phyloP scores from a whole-genome alignment of 148 eudicot genomes.

The Rhododendron mucronatum region DNA sequence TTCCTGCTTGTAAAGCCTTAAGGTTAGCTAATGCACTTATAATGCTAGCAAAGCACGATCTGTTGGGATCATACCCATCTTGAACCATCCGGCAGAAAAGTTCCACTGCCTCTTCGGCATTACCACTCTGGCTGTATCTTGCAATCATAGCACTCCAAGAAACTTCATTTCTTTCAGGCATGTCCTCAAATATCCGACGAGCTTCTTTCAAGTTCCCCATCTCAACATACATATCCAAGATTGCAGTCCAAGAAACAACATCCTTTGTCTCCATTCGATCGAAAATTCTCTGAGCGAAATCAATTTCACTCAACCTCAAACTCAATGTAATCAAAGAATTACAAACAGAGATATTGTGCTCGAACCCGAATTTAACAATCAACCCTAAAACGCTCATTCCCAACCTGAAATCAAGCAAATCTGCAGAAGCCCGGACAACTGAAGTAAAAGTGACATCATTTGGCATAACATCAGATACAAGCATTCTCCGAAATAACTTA shows the following conservation, averaged over 20 bases:
- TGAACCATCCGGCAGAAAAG: slow-evolving; percentile 36
- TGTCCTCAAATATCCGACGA: slow-evolving; percentile 43
- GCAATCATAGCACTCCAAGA: slow-evolving; percentile 61
- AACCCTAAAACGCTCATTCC: slow-evolving; percentile 35
- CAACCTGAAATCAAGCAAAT: slow-evolving; percentile 25
- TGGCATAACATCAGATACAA: slow-evolving; percentile 32
- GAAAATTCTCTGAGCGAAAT: slow-evolving; percentile 34
- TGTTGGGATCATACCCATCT: slow-evolving; percentile 30
- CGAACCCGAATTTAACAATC: slow-evolving; percentile 42
- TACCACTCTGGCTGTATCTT: slow-evolving; percentile 44
- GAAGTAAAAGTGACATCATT: slow-evolving; percentile 45
- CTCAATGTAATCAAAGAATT: slow-evolving; percentile 44
- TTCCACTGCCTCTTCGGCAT: slow-evolving; percentile 33
- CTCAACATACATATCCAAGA: slow-evolving; percentile 44
- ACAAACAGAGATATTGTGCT: slow-evolving; percentile 28
- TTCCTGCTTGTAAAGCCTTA: slow-evolving; percentile 36
- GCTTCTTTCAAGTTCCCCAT: slow-evolving; percentile 43
- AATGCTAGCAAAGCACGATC: slow-evolving; percentile 43
- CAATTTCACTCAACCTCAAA: slow-evolving; percentile 32
- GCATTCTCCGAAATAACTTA: slow-evolving; percentile 32
- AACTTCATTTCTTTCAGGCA: slow-evolving; percentile 55
- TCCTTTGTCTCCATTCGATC: slow-evolving; percentile 37
- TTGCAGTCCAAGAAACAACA: slow-evolving; percentile 62
- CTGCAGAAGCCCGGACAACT: slow-evolving; percentile 35
- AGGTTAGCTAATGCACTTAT: slow-evolving; percentile 38